Evolutionary conservation across 2,329 filamentous ascomycete species (phyloP), one percentile per base, ranked within the genome.

Genomic region (Zymoseptoria ardabiliae): DNA sequence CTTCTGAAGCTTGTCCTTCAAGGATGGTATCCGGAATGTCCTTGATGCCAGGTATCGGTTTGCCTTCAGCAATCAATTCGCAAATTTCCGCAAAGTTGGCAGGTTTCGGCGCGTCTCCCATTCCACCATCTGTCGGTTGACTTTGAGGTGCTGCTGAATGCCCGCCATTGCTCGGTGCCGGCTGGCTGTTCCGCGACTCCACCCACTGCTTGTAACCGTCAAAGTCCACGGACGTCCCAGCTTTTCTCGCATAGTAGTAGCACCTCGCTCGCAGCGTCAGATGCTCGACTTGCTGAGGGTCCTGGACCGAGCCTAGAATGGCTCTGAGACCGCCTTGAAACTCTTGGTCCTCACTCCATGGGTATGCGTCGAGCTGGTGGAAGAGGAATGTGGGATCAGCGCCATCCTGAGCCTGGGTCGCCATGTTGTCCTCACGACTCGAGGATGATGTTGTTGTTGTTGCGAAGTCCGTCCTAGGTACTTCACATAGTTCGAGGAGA

Each of bases 71-170:
- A 57, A 97, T 89, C 57, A 96, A 82, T 68, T 90, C 88, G 58
- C 96, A 87, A 62, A 97, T 91, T 65, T 93, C 86, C 7, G 89
- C 87, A 73, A 97, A 96, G 1, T 85, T 87, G 54, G 86, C 86
- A 3, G 91, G 91, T 68, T 96, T 96, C 0, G 84, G 82, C 45
- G 90, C 88, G 52, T 83, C 79, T 56, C 57, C 66, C 64, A 71
- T 67, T 11, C 66, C 68, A 9, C 66, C 50, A 52, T 58, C 55
- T 13, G 49, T 35, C 52, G 49, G 56, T n/a, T 54, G 51, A 45
- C 45, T 48, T 17, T 30, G 50, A 25, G 23, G n/a, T 52, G 50
- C 25, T 13, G 45, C 25, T 25, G 53, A 25, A 17, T 23, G 17
- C 13, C 11, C 50, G n/a, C 30, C 50, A 35, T 56, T 53, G n/a